Base-by-base conservation (phyloP, 352 stramenopile species). In the Phytophthora megakarya region DNA sequence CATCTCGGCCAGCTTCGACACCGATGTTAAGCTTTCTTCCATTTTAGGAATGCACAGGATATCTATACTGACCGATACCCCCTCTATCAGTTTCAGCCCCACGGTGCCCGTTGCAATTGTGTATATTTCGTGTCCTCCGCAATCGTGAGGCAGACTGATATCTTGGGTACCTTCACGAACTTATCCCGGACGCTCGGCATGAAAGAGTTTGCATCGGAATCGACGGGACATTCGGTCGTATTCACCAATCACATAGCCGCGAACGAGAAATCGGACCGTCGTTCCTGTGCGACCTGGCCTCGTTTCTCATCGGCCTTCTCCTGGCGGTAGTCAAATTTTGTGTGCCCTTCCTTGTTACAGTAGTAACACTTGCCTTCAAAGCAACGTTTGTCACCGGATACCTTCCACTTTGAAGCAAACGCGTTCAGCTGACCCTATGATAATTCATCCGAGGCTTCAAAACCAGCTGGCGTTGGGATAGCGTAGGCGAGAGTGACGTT, bases 281-380 rank as follows among this genome's bases (percentile, higher is more conserved):
- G 30, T 12, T 7, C 35, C 15, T 26, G 35, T 15, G 50, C 37
- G 11, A 38, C 23, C 39, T 58, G 50, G 21, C 37, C 50, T 21
- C 37, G 38, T 48, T 39, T 25, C 25, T 48, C n/a, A 10, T 49
- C 23, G 15, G 23, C 15, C 16, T 49, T 58, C 38, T 49, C 52
- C 38, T 65, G 52, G 38, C 25, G 47, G 46, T 47, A 65, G 13
- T 65, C 46, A 10, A 47, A 21, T 23, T 65, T 26, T 3, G 26
- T 40, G 39, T 65, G 38, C 28, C 50, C 26, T 16, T 12, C 5
- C 37, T 65, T 51, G 16, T 50, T 50, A 28, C 56, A 65, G 46
- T 51, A 52, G 46, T 32, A 51, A 18, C 39, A 57, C 47, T 65
- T 58, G n/a, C 30, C 30, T 3, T 11, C 30, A 35, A 35, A 32